phyloP scores from a whole-genome alignment of 352 stramenopile genomes.

The Phytophthora pisi region DNA sequence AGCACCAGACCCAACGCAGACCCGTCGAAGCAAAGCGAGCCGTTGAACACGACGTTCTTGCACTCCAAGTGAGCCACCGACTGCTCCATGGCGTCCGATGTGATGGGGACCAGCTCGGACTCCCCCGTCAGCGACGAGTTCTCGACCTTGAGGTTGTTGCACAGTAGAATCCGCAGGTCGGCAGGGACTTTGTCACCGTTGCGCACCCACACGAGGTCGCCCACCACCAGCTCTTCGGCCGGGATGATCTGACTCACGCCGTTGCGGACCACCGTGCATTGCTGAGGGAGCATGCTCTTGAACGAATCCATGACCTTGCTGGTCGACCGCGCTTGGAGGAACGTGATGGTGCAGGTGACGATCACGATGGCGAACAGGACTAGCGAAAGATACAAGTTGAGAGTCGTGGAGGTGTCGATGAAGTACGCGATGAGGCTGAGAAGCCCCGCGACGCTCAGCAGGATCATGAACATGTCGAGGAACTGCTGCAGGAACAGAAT shows the following conservation, averaged over 20 bases:
- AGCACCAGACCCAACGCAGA: constrained; percentile 50
- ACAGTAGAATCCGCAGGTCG: constrained; percentile 51
- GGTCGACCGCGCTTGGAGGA: constrained; percentile 45
- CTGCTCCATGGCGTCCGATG: constrained; percentile 28
- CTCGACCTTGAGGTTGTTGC: constrained; percentile 62
- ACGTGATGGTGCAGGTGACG: constrained; percentile 47
- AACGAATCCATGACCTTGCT: constrained; percentile 60
- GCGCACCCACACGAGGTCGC: constrained; percentile 57
- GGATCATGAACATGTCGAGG: constrained; percentile 54
- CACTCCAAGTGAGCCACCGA: constrained; percentile 43
- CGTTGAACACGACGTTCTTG: constrained; percentile 57
- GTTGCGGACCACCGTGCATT: constrained; percentile 54
- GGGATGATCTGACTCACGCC: constrained; percentile 43
- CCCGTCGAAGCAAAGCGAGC: constrained; percentile 54
- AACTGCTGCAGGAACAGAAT: constrained; percentile 54
- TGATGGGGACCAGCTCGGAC: constrained; percentile 48
- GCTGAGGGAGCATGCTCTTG: constrained; percentile 51
- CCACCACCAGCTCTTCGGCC: constrained; percentile 53
- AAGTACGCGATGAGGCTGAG: constrained; percentile 47
- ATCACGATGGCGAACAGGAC: constrained; percentile 51
- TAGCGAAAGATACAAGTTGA: constrained; percentile 52
- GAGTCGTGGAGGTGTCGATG: constrained; percentile 40
- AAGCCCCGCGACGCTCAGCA: constrained; percentile 38
- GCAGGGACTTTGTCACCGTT: constrained; percentile 64
- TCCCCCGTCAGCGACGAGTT: constrained; percentile 73